Base-by-base conservation (phyloP, 768 basidiomycete species). In the Amanita rubescens region DNA sequence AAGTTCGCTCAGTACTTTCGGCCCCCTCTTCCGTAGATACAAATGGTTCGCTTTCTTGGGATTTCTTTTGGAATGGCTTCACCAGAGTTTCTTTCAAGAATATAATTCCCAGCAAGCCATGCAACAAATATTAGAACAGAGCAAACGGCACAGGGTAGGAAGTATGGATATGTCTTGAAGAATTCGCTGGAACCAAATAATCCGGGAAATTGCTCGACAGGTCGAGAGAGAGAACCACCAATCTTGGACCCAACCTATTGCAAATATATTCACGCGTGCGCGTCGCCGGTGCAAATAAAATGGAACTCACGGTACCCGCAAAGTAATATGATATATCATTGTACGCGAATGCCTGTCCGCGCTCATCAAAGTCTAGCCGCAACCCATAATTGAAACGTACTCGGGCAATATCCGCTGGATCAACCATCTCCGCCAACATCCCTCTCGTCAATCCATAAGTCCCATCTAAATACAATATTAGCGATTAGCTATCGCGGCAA, bases 371-470 rank as follows among this genome's bases (percentile, higher is more conserved):
- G 19, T 3, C 8, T 9, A 41, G 1, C 2, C 19, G 9, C 11
- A 9, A 22, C 19, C 10, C 20, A 3, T n/a, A 3, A 41, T n/a
- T 20, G 19, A 10, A 19, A 41, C 44, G 44, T 14, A 62, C 81
- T 56, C 72, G 70, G 1, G 80, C 69, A 30, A 83, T 65, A 58
- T 80, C 82, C 1, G 78, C 74, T 0, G 75, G 62, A 53, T 84
- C 80, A 0, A 80, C 80, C 39, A 83, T 72, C 60, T 83, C 81
- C 4, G 68, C 72, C 58, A 81, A 65, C 67, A 79, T 75, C 76
- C 74, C 74, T 63, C 85, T 87, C 38, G 86, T 77, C 3, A 88
- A 79, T 1, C 86, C 84, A 46, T 82, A 76, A 54, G 87, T 78
- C 42, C 78, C 78, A 65, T 74, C 77, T 75, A 52, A 27, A 61